Conservation (phyloP, 768 basidiomycete genomes). For the Fomitopsis pulvina region DNA sequence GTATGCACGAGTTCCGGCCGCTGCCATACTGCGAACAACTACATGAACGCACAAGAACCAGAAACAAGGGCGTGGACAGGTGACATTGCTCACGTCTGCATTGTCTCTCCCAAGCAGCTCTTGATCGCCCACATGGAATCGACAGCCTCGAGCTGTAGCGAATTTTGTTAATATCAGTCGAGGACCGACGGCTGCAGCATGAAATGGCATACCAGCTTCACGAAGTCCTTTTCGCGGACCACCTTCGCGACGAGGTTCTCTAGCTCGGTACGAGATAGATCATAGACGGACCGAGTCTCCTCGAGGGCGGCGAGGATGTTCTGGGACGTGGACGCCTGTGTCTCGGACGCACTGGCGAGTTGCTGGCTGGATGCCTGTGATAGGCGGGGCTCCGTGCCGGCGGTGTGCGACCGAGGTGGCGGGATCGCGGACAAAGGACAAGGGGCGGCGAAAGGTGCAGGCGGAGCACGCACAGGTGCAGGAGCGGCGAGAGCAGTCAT, state of each 20-base stretch:
- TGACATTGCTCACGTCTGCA: not conserved
- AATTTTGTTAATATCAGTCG: not conserved
- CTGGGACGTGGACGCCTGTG: not conserved
- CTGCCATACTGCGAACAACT: too few species aligned
- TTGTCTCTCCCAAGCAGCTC: conserved; percentile 10
- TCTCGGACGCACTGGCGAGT: not conserved
- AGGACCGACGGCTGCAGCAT: not conserved
- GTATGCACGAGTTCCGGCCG: too few species aligned
- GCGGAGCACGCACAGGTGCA: too few species aligned
- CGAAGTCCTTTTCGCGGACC: conserved; percentile 72
- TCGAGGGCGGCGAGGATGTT: conserved; percentile 31
- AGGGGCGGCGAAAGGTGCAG: too few species aligned
- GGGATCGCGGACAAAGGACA: too few species aligned
- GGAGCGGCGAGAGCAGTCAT: too few species aligned
- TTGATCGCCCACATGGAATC: conserved; percentile 41
- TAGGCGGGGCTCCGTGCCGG: too few species aligned
- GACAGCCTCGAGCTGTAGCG: conserved; percentile 42
- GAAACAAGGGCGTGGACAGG: too few species aligned
- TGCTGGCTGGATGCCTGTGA: not conserved
- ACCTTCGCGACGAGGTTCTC: conserved; percentile 54
- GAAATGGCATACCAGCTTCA: conserved; percentile 52
- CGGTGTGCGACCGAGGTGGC: too few species aligned
- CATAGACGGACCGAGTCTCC: conserved; percentile 44
- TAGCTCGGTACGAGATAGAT: conserved; percentile 42
- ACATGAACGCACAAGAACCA: too few species aligned